Evolutionary conservation across 768 basidiomycete genomes (phyloP).

Genomic region (Mycena vulgaris): DNA sequence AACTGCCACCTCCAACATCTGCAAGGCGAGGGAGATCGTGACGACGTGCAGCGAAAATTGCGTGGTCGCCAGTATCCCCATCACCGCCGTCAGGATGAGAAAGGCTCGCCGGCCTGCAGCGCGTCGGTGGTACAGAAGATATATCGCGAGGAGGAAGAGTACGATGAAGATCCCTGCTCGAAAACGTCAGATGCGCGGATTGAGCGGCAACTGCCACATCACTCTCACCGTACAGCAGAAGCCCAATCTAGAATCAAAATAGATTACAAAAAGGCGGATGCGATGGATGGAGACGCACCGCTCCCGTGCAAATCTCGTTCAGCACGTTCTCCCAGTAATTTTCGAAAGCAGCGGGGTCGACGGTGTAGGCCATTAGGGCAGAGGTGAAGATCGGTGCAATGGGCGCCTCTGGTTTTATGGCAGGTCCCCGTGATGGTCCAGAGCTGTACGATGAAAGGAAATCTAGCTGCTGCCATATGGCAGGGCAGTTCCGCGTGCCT

Average conservation of each 20-base stretch:
- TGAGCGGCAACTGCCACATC: background rate
- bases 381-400: background rate
- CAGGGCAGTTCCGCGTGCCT: too few relatives aligned
- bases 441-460: too few relatives aligned
- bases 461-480: too few relatives aligned
- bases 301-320: slow-evolving; percentile 20
- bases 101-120: slow-evolving; percentile 9
- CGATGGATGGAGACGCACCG: background rate
- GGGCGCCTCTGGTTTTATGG: too few relatives aligned
- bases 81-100: slow-evolving; percentile 8
- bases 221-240: slow-evolving; percentile 21
- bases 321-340: slow-evolving; percentile 10
- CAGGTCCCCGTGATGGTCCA: too few relatives aligned
- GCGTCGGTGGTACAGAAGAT: slow-evolving; percentile 22
- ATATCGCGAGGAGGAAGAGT: slow-evolving; percentile 8
- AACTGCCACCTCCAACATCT: background rate
- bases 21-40: slow-evolving; percentile 8
- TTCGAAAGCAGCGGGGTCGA: slow-evolving; percentile 6
- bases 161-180: slow-evolving; percentile 15
- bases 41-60: slow-evolving; percentile 23
- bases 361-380: slow-evolving; percentile 24
- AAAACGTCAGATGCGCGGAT: too few relatives aligned
- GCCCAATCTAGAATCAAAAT: slow-evolving; percentile 1
- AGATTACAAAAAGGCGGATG: background rate
- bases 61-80: slow-evolving; percentile 11